Conservation (phyloP, 2,329 filamentous ascomycete species). For the Fusarium xyrophilum region DNA sequence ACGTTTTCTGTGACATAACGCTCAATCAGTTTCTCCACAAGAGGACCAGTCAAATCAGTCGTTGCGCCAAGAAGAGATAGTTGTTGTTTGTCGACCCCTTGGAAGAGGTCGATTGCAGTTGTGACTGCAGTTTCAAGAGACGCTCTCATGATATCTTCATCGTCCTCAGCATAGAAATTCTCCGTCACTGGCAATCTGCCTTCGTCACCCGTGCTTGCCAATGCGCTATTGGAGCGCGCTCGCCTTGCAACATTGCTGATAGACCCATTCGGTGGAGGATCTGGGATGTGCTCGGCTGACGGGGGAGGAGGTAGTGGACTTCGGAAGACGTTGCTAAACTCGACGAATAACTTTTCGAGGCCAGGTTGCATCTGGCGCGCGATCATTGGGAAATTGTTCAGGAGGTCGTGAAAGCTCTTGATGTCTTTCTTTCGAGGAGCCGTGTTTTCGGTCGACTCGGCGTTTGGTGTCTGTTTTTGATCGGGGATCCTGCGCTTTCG, state of each 20-base stretch:
- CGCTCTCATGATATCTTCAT: conserved; percentile 88
- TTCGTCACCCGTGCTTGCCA: conserved; percentile 44
- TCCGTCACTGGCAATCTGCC: conserved; percentile 60
- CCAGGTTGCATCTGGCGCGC: conserved; percentile 95
- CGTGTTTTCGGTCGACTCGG: conserved; percentile 52
- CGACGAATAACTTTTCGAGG: conserved; percentile 85
- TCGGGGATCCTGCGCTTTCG: conserved; percentile 50
- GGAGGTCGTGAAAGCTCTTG: conserved; percentile 85
- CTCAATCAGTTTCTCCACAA: conserved; percentile 94
- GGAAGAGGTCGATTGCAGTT: conserved; percentile 92
- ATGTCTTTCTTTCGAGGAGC: conserved; percentile 81
- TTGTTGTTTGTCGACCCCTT: conserved; percentile 94
- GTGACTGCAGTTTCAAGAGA: conserved; percentile 92
- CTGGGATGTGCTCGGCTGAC: conserved; percentile 64
- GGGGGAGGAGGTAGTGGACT: conserved; percentile 81
- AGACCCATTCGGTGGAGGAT: conserved; percentile 64
- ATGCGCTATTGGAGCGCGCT: conserved; percentile 60
- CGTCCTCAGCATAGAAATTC: conserved; percentile 80
- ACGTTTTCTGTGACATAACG: conserved; percentile 93
- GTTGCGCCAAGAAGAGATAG: conserved; percentile 89
- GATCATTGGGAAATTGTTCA: conserved; percentile 94
- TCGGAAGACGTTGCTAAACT: conserved; percentile 86
- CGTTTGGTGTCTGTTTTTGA: conserved; percentile 46
- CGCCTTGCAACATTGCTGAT: conserved; percentile 62
- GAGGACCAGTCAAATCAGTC: conserved; percentile 88